phyloP scores from a whole-genome alignment of 1,139 yeast species.

The Magnusiomyces magnusii region DNA sequence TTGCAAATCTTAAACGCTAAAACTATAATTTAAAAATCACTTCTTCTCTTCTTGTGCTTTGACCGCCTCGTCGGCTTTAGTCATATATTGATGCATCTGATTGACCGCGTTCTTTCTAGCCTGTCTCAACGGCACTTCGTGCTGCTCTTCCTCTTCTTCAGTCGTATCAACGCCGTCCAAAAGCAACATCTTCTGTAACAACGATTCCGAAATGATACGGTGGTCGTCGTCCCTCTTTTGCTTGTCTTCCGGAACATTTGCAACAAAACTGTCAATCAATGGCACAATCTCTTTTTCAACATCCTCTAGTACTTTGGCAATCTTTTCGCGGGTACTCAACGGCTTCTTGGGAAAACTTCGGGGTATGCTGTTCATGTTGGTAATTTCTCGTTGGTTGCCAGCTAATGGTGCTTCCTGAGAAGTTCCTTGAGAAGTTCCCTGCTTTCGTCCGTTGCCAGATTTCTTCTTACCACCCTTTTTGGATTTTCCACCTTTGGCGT shows the following conservation, averaged over 20 bases:
- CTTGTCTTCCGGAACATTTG: conserved; percentile 21
- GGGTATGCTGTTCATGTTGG: not conserved
- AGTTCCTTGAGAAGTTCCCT: not conserved
- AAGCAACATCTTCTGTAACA: conserved; percentile 35
- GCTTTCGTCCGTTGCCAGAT: not conserved
- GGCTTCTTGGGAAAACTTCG: conserved; percentile 14
- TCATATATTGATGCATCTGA: conserved; percentile 32
- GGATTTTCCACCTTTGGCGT: not conserved
- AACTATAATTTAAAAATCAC: too few species aligned
- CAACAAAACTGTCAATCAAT: conserved; percentile 27
- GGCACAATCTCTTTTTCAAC: conserved; percentile 29
- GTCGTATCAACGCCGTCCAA: conserved; percentile 37
- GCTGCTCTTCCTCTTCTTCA: conserved; percentile 20
- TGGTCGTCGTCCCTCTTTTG: conserved; percentile 30
- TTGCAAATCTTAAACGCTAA: too few species aligned
- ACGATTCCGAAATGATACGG: conserved; percentile 33
- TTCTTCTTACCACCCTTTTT: conserved; percentile 2
- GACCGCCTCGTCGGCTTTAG: conserved; percentile 28
- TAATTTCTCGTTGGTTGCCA: not conserved
- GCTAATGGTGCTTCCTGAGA: too few species aligned
- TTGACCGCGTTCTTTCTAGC: conserved; percentile 36
- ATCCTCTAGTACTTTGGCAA: conserved; percentile 25
- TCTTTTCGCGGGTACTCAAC: conserved; percentile 28
- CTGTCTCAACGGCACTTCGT: conserved; percentile 24
- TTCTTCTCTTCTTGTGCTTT: not conserved